Base-by-base conservation (phyloP, 2,329 filamentous ascomycete species). In the Ramularia collo-cygni region DNA sequence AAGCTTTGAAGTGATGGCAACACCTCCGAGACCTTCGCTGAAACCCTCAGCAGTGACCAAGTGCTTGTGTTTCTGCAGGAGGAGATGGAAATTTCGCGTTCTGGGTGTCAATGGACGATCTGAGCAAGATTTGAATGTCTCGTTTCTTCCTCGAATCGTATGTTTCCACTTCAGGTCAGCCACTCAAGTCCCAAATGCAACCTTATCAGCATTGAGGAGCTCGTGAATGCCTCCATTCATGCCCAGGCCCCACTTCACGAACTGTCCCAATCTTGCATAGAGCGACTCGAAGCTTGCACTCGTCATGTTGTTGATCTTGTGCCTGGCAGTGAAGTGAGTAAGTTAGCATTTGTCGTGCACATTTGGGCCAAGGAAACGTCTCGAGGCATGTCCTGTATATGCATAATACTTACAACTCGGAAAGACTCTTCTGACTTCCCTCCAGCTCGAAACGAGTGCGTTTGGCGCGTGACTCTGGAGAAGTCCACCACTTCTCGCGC, bases 221-320 rank as follows among this genome's bases (percentile, higher is more conserved):
- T 48, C 43, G 26, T 30, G 37, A 2, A 46, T 28, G 14, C 46
- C 49, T 4, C 43, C 51, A 17, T 44, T 45, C 44, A 54, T 48
- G 2, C 48, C 48, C 12, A 52, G 28, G 28, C 32, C 44, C 50
- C 51, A 51, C 33, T 40, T 47, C 18, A 49, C 46, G 18, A 48
- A 54, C 28, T 8, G 4, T 3, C 41, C 47, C 18, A 49, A 35
- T 28, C 42, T 51, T 8, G 49, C 50, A 15, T 38, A 35, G 30
- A 51, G 33, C 3, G 37, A 38, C 45, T 48, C 45, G 12, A 51
- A 43, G 15, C 37, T 42, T 1, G 19, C 28, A 9, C 12, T 28
- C 5, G 46, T 46, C n/a, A 21, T 31, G 24, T 51, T 52, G 31
- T 52, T 52, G 36, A 52, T 51, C 37, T 49, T 52, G 19, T 52